Percentiles rank a stretch among this genome's conserved stretches.
phyloP scores from a whole-genome alignment of 2,329 filamentous ascomycete species.

The Uncinocarpus reesii region DNA sequence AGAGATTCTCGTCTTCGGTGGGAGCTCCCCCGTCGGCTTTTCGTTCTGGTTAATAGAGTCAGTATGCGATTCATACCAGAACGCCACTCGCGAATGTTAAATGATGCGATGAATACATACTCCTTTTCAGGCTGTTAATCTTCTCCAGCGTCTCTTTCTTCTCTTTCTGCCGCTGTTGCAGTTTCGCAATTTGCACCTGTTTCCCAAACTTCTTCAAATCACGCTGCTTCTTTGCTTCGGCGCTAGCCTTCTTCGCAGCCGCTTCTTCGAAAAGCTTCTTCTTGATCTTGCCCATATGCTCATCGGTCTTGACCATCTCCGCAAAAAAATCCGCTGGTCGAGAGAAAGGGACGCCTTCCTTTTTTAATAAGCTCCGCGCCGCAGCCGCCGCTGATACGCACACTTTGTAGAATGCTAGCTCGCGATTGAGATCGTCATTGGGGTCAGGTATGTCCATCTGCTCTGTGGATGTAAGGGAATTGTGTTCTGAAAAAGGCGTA shows the following conservation, averaged over 20 bases:
- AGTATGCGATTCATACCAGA: neutral
- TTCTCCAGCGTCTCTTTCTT: constrained; percentile 92
- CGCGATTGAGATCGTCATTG: constrained; percentile 82
- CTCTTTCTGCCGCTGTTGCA: constrained; percentile 85
- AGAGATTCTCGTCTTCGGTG: constrained; percentile 70
- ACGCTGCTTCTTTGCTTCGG: constrained; percentile 80
- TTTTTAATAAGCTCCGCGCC: constrained; percentile 63
- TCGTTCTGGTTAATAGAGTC: constrained; percentile 54
- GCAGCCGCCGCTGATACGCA: constrained; percentile 66
- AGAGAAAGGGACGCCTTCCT: constrained; percentile 75
- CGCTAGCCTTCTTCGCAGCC: constrained; percentile 79
- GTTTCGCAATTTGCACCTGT: constrained; percentile 89
- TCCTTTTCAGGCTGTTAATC: constrained; percentile 89
- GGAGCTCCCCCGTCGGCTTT: constrained; percentile 56
- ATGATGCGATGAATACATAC: constrained; percentile 46
- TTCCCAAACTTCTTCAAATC: constrained; percentile 99
- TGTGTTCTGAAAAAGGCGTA: constrained; percentile 73
- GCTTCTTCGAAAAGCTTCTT: constrained; percentile 86
- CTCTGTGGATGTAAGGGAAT: constrained; percentile 59
- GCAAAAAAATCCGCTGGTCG: constrained; percentile 93
- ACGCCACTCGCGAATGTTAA: no score
- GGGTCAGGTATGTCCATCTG: constrained; percentile 69
- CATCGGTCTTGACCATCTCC: constrained; percentile 97
- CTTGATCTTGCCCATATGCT: constrained; percentile 96
- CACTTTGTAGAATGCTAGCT: constrained; percentile 88